Conservation (phyloP, 257 asterid genomes). For the Plectranthus barbatus region DNA sequence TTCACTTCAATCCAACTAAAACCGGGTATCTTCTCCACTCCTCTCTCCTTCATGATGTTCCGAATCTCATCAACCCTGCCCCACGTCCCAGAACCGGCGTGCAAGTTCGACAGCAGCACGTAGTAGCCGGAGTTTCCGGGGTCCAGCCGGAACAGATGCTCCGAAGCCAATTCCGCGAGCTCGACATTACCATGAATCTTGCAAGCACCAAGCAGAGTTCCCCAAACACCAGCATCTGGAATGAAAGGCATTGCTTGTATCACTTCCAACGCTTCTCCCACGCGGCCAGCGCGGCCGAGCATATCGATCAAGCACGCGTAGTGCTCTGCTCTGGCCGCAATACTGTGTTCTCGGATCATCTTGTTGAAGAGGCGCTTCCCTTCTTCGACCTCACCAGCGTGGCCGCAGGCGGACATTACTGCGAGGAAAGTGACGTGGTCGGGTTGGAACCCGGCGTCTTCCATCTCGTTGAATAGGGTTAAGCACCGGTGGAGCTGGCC, state of each 20-base stretch:
- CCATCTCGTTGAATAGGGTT: constrained; percentile 45
- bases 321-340: constrained; percentile 64
- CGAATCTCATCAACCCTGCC: constrained; percentile 52
- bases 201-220: constrained; percentile 74
- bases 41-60: constrained; percentile 57
- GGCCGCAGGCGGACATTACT: constrained; percentile 71
- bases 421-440: constrained; percentile 81
- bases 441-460: constrained; percentile 42
- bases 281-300: constrained; percentile 62
- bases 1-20: constrained; percentile 78
- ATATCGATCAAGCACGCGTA: constrained; percentile 79
- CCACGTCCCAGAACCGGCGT: constrained; percentile 68
- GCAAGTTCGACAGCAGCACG: constrained; percentile 62
- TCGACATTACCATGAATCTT: constrained; percentile 64
- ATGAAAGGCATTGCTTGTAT: constrained; percentile 56
- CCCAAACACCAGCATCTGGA: constrained; percentile 93
- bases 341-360: constrained; percentile 45
- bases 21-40: constrained; percentile 74
- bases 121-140: constrained; percentile 90
- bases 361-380: constrained; percentile 45
- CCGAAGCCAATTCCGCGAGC: constrained; percentile 75
- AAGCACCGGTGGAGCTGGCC: constrained; percentile 42
- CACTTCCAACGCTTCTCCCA: constrained; percentile 46
- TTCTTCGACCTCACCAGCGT: constrained; percentile 66
- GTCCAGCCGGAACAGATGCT: constrained; percentile 49